These are phyloP conservation scores for Chlamydomonas incerta DNA, from an alignment of 139 green algal species.

Conservation along the genomic window DNA sequence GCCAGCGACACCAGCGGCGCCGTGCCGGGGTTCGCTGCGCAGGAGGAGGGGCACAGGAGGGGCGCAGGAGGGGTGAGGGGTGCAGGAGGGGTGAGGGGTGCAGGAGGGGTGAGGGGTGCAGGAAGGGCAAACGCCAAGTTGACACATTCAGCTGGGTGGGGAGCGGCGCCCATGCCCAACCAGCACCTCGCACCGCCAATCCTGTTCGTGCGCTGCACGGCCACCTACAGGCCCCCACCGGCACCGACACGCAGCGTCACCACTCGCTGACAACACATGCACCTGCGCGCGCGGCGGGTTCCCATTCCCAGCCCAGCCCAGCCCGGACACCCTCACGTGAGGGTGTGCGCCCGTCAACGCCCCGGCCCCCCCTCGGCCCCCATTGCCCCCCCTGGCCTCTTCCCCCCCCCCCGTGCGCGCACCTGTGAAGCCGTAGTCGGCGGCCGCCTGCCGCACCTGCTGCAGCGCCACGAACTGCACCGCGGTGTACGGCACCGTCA, in stretches of 20 bases:
- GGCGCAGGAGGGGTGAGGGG: background rate
- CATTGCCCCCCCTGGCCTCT: background rate
- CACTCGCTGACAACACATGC: too few relatives aligned
- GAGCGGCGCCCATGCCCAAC: too few relatives aligned
- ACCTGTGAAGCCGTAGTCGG: slow-evolving; percentile 48
- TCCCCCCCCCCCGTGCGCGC: background rate
- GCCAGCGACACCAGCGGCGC: slow-evolving; percentile 81
- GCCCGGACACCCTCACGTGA: too few relatives aligned
- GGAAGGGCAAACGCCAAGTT: too few relatives aligned
- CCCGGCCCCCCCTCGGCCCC: too few relatives aligned
- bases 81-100: background rate
- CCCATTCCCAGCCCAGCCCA: too few relatives aligned
- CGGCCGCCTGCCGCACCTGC: slow-evolving; percentile 69
- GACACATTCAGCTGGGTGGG: too few relatives aligned
- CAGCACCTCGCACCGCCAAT: too few relatives aligned
- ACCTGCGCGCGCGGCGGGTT: too few relatives aligned
- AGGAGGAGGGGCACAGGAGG: too few relatives aligned
- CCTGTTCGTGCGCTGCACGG: too few relatives aligned
- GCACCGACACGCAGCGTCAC: background rate
- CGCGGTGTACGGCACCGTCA: slow-evolving; percentile 96
- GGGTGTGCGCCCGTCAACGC: too few relatives aligned
- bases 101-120: background rate
- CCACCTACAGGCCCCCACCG: background rate
- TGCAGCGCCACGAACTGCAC: slow-evolving; percentile 97
- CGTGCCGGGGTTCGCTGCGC: slow-evolving; percentile 25